Evolutionary conservation across 257 asterid species (phyloP), one percentile per base, ranked within the genome.

Genomic region (Nicotiana tomentosiformis): DNA sequence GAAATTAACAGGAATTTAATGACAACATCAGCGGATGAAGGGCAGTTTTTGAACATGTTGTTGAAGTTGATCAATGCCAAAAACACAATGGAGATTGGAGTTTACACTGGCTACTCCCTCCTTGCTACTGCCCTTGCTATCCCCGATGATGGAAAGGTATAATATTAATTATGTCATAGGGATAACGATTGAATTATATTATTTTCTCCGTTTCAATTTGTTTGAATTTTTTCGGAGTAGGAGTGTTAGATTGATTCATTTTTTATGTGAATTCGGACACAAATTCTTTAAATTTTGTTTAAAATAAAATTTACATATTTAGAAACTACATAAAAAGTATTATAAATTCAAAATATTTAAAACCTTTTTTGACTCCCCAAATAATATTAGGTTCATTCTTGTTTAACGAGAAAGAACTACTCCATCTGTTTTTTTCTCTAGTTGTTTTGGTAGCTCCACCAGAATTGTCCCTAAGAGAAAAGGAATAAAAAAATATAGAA

Each of bases 61-160:
- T 30, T 86, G 26, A 86, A 86, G 80, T 51, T 86, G 78, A 86
- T 83, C 37, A 86, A 86, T 26, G 86, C 89, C 46, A 86, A 83
- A 70, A 86, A 81, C 5, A 81, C 89, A 46, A 83, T 86, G 89
- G 86, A 86, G 74, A 86, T 86, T 14, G 87, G 89, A 5, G 86
- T 86, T 72, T 86, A 83, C 78, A 86, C 86, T 56, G 89, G 89
- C 66, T 80, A 80, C 72, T 86, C 87, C 33, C 89, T 86, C 11
- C 85, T 86, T 33, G 88, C 88, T 51, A 86, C 86, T 3, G 88
- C 88, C 66, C 88, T 86, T 46, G 87, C 87, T 66, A 82, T 86
- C 18, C 89, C 89, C 1, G 85, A 76, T 0, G 87, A 81, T 30
- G 89, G 89, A 30, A 83, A 83, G 89, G 89, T 85, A 76, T 39